Conservation (phyloP, 2,329 filamentous ascomycete species). For the Blastomyces parvus region DNA sequence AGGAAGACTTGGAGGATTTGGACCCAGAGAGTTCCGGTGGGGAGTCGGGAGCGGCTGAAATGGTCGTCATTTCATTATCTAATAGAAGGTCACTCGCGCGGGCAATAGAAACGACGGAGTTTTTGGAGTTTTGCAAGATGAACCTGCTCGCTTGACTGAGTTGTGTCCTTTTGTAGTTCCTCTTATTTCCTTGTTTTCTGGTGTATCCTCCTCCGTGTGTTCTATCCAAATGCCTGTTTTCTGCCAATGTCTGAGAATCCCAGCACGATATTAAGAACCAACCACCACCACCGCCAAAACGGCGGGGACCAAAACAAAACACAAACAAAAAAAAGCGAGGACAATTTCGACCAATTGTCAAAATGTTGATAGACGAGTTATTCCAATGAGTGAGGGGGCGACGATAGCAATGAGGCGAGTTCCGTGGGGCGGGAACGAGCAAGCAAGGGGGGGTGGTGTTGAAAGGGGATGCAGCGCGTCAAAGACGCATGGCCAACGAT, state of each 20-base stretch:
- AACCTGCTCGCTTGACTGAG: background rate
- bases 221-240: slow-evolving; percentile 4
- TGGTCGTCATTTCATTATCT: slow-evolving; percentile 34
- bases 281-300: background rate
- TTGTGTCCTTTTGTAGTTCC: background rate
- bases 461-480: background rate
- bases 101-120: background rate
- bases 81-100: slow-evolving; percentile 1
- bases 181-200: background rate
- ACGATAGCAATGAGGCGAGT: background rate
- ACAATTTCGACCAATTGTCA: background rate
- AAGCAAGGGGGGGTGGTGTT: background rate
- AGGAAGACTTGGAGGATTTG: slow-evolving; percentile 86
- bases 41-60: slow-evolving; percentile 50
- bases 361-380: background rate
- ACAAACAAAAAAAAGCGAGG: background rate
- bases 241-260: slow-evolving; percentile 2
- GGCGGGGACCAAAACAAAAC: background rate
- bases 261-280: background rate
- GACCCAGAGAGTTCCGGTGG: slow-evolving; percentile 72
- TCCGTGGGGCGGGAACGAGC: background rate
- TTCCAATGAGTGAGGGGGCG: background rate
- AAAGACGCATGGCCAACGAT: background rate
- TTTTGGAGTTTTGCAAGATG: too few species aligned
- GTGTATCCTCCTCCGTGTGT: background rate